Evolutionary conservation across 2,329 filamentous ascomycete species (phyloP), one percentile per base, ranked within the genome.

Genomic region (Fusarium robinianum): DNA sequence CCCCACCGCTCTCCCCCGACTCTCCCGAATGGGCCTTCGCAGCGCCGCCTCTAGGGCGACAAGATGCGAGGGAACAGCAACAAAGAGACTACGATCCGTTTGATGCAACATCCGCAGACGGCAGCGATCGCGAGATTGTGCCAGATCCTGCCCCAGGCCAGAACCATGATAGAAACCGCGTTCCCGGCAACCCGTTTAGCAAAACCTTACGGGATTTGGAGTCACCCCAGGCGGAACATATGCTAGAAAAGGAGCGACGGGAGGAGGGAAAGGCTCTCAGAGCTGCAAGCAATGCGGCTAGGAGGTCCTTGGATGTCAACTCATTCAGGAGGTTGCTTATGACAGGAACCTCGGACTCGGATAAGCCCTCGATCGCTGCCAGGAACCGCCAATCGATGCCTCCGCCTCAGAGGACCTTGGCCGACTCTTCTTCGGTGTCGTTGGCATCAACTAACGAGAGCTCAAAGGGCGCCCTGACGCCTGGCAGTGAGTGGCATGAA

Each of bases 271-370:
- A 48, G 43, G 63, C 50, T 8, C 61, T 68, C 34, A 68, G 64
- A 49, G 65, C 63, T 22, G 61, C 60, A n/a, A n/a, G n/a, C 19
- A 62, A 65, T 27, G 53, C 62, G 3, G 56, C 54, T 12, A 75
- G 70, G 54, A 70, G 65, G 12, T 76, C 81, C 0, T 68, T 92
- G 51, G 87, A 94, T 62, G 88, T 92, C 1, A 83, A 89, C 62
- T 83, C 87, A 6, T 94, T 94, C 69, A 84, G 84, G 61, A 78
- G 84, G 46, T 69, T 94, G 49, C 75, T 94, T 33, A 74, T 94
- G 70, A 94, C 87, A 0, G 88, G 88, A 14, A 80, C 83, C 58
- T 64, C 79, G 23, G 77, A 47, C 5, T 45, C 45, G 8, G 52
- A 50, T 29, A 37, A 39, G 26, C 19, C 41, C 25, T 37, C 49